phyloP scores from a whole-genome alignment of 805 yeast species.

The Ogataea henricii region DNA sequence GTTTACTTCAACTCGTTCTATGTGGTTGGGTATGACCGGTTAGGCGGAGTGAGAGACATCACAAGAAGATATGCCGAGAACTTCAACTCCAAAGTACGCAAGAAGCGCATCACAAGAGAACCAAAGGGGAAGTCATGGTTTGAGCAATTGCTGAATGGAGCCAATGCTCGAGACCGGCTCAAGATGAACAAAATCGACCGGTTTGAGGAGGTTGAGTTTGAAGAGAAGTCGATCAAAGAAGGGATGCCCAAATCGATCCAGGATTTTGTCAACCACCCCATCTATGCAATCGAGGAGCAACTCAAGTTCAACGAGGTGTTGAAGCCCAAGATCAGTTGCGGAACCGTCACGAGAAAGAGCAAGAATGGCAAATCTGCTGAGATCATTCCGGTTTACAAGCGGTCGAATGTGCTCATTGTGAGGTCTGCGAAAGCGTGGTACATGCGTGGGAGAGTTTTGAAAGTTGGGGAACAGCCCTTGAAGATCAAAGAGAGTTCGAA shows the following conservation, averaged over 20 bases:
- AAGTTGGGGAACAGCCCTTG: conserved; percentile 67
- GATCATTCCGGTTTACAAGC: conserved; percentile 62
- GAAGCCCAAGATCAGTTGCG: conserved; percentile 69
- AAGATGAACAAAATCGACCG: conserved; percentile 42
- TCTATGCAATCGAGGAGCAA: conserved; percentile 78
- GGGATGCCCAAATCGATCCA: conserved; percentile 85
- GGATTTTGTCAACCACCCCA: conserved; percentile 86
- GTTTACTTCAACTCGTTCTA: conserved; percentile 63
- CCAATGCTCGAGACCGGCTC: conserved; percentile 27
- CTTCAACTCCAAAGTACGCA: conserved; percentile 74
- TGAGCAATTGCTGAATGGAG: conserved; percentile 42
- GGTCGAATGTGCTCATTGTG: conserved; percentile 63
- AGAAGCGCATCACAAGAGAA: conserved; percentile 67
- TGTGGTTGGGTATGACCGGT: conserved; percentile 72
- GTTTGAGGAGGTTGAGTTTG: conserved; percentile 62
- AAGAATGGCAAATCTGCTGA: conserved; percentile 42
- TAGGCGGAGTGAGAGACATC: conserved; percentile 72
- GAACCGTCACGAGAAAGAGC: conserved; percentile 54
- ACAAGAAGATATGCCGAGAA: conserved; percentile 77
- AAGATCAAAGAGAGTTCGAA: conserved; percentile 41
- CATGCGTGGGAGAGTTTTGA: conserved; percentile 72
- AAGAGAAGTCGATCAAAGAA: conserved; percentile 64
- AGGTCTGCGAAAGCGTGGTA: conserved; percentile 87
- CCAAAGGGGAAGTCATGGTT: conserved; percentile 65
- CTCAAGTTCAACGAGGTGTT: conserved; percentile 72